These are phyloP conservation scores for Leccinum broughii DNA, from an alignment of 768 basidiomycete genomes.

Conservation along the genomic window DNA sequence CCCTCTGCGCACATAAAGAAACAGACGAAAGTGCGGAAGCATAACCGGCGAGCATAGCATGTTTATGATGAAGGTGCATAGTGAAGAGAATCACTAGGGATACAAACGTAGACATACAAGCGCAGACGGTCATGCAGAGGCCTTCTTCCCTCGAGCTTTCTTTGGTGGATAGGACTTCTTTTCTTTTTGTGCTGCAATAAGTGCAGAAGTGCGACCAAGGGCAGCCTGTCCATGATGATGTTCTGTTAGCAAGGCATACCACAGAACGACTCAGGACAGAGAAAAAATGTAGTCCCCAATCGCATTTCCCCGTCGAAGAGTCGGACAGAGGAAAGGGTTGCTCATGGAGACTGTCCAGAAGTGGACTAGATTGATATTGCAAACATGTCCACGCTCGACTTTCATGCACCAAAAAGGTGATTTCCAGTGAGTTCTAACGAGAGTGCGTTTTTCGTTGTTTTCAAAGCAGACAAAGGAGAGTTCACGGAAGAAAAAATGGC, in stretches of 20 bases:
- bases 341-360: constrained; percentile 24
- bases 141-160: constrained; percentile 75
- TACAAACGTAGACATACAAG: constrained; percentile 31
- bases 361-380: constrained; percentile 56
- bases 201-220: constrained; percentile 74
- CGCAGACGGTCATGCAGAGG: constrained; percentile 20
- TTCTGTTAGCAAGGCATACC: constrained; percentile 47
- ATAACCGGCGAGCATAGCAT: constrained; percentile 7
- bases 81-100: constrained; percentile 21
- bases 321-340: constrained; percentile 29
- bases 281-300: constrained; percentile 26
- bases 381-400: constrained; percentile 93
- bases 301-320: constrained; percentile 32
- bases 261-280: constrained; percentile 28
- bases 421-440: constrained; percentile 92
- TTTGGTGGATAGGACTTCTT: constrained; percentile 65
- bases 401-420: constrained; percentile 61
- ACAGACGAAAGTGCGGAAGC: constrained; percentile 1
- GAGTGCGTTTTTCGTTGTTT: constrained; percentile 54
- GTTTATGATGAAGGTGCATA: constrained; percentile 26
- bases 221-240: constrained; percentile 50
- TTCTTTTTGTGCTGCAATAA: constrained; percentile 67
- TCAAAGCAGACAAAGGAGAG: constrained; percentile 1
- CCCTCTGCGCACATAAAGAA: neutral
- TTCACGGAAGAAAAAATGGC: neutral